Percentiles rank a stretch among this genome's conserved stretches.
These are phyloP conservation scores for Physaria fendleri DNA, from an alignment of 345 rosid genomes.

Conservation along the genomic window DNA sequence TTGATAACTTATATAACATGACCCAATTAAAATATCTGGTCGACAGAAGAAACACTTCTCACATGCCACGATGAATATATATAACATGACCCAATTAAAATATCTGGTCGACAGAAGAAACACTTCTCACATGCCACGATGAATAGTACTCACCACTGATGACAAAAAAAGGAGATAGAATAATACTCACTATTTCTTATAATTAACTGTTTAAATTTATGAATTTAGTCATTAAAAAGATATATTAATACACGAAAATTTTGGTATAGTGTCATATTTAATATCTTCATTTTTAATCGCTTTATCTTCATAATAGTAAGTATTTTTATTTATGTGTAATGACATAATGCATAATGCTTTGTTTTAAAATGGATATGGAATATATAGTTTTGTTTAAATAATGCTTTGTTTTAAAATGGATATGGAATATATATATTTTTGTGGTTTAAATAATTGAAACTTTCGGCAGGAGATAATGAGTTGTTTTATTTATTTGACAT, in stretches of 20 bases:
- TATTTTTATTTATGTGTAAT: neutral
- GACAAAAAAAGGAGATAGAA: too few species aligned
- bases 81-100: too few species aligned
- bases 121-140: too few species aligned
- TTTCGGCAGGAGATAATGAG: slow-evolving; percentile 10
- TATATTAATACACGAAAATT: too few species aligned
- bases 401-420: neutral
- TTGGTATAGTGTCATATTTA: too few species aligned
- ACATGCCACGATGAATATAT: too few species aligned
- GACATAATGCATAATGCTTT: neutral
- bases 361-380: neutral
- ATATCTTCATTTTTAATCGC: neutral
- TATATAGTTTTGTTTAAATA: neutral
- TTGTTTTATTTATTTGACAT: neutral
- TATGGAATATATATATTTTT: neutral
- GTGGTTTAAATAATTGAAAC: slow-evolving; percentile 9
- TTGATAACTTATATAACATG: too few species aligned
- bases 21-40: slow-evolving; percentile 7
- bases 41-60: neutral
- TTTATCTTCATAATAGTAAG: neutral
- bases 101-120: slow-evolving; percentile 1
- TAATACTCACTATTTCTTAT: neutral
- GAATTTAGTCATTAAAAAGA: too few species aligned
- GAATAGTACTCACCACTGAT: too few species aligned
- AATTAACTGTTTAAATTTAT: too few species aligned